These are phyloP conservation scores for Zoysia matrella DNA, from an alignment of 202 grass and related monocot genomes.

Conservation along the genomic window DNA sequence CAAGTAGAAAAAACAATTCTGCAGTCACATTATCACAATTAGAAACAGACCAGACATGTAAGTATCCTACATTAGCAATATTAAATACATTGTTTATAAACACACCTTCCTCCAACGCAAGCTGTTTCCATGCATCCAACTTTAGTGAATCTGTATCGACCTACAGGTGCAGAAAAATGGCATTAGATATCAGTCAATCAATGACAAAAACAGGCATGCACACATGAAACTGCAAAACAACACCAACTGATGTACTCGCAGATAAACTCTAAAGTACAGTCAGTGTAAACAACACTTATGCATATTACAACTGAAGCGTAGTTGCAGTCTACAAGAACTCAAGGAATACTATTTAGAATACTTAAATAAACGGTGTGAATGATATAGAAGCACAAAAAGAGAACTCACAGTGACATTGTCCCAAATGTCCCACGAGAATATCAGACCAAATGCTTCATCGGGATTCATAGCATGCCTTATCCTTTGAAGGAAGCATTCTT, in stretches of 20 bases:
- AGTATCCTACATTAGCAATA: background rate
- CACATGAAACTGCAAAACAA: conserved; percentile 14
- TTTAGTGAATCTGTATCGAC: conserved; percentile 77
- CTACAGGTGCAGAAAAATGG: conserved; percentile 44
- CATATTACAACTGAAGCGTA: too few relatives aligned
- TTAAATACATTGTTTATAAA: conserved; percentile 14
- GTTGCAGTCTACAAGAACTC: too few relatives aligned
- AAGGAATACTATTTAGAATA: background rate
- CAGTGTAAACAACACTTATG: conserved; percentile 9
- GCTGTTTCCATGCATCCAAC: conserved; percentile 91
- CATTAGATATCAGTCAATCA: conserved; percentile 18
- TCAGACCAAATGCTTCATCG: conserved; percentile 92
- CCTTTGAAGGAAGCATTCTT: conserved; percentile 94
- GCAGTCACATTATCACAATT: background rate
- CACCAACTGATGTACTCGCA: background rate
- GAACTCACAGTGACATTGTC: conserved; percentile 90
- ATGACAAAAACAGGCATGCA: conserved; percentile 19
- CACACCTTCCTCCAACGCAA: conserved; percentile 96
- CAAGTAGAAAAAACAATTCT: background rate
- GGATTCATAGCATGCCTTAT: conserved; percentile 99
- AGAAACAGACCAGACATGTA: background rate
- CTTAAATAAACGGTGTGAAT: conserved; percentile 2
- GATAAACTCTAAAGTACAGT: conserved; percentile 2
- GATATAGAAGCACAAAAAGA: conserved; percentile 21
- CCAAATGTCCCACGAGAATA: conserved; percentile 99